Evolutionary conservation across 129 eudicot species (phyloP).

Genomic region (Arctium lappa): DNA sequence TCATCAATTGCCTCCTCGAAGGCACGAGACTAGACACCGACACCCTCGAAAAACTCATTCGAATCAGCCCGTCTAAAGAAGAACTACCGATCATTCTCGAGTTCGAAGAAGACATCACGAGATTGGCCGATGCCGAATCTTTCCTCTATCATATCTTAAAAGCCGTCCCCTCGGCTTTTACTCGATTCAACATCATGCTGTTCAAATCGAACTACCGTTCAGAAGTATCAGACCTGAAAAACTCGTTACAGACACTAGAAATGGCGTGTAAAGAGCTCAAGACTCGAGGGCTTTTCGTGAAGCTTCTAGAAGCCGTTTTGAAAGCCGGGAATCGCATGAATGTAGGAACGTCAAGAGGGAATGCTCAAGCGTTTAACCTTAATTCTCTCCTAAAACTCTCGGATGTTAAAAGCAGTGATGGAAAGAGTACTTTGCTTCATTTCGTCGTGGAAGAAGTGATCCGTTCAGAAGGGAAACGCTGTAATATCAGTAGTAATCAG

Average conservation of each 20-base stretch:
- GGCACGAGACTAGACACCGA: conserved; percentile 60
- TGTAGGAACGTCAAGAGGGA: conserved; percentile 82
- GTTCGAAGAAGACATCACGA: conserved; percentile 49
- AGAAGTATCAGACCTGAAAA: conserved; percentile 48
- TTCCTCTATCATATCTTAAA: conserved; percentile 67
- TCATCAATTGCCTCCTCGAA: conserved; percentile 49
- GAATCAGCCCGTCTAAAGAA: conserved; percentile 56
- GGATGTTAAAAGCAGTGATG: conserved; percentile 75
- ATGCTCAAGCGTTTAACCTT: conserved; percentile 79
- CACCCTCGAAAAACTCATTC: conserved; percentile 64
- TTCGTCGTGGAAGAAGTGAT: conserved; percentile 83
- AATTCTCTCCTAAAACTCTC: conserved; percentile 67
- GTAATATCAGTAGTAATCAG: conserved; percentile 42
- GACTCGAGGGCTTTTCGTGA: conserved; percentile 61
- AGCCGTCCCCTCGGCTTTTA: conserved; percentile 71
- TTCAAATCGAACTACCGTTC: conserved; percentile 53
- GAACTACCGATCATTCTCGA: conserved; percentile 45
- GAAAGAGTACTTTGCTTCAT: conserved; percentile 76
- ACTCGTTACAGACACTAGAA: conserved; percentile 49
- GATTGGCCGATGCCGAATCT: conserved; percentile 78
- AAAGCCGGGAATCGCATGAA: conserved; percentile 84
- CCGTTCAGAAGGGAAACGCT: conserved; percentile 76
- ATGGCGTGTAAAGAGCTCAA: conserved; percentile 67
- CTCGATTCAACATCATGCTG: conserved; percentile 57
- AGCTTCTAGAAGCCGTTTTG: conserved; percentile 78